These are phyloP conservation scores for Tremella mesenterica DNA, from an alignment of 768 basidiomycete species.

Conservation along the genomic window DNA sequence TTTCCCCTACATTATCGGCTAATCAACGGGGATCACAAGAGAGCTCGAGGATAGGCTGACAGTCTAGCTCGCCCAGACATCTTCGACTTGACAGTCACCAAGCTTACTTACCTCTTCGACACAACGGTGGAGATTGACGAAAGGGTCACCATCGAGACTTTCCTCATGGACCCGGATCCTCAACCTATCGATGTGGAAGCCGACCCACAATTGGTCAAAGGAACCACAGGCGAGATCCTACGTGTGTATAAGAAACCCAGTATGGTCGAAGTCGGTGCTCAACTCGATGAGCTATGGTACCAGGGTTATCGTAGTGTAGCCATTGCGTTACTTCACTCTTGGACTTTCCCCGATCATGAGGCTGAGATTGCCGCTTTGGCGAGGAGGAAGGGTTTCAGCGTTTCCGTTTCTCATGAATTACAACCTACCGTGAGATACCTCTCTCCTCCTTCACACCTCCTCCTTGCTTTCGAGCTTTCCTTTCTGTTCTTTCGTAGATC, in stretches of 20 bases:
- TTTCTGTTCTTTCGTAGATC: too few relatives aligned
- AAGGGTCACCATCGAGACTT: slow-evolving; percentile 58
- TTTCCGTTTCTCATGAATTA: slow-evolving; percentile 65
- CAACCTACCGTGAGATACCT: neutral
- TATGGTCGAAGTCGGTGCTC: slow-evolving; percentile 51
- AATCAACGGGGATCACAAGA: too few relatives aligned
- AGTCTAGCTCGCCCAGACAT: slow-evolving; percentile 68
- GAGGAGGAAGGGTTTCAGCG: slow-evolving; percentile 65
- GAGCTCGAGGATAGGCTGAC: neutral
- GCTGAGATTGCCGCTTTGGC: slow-evolving; percentile 62
- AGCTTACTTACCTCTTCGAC: slow-evolving; percentile 58
- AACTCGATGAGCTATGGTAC: slow-evolving; percentile 64
- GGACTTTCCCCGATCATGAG: slow-evolving; percentile 84
- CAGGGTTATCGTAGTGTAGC: slow-evolving; percentile 83
- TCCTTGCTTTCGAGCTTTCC: too few relatives aligned
- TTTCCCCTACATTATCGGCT: too few relatives aligned
- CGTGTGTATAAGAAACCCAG: slow-evolving; percentile 68
- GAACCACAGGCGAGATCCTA: slow-evolving; percentile 82
- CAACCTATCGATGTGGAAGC: slow-evolving; percentile 7
- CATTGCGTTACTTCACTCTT: slow-evolving; percentile 82
- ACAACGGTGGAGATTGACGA: slow-evolving; percentile 67
- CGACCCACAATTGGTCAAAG: slow-evolving; percentile 57
- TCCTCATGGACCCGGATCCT: neutral
- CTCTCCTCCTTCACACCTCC: neutral
- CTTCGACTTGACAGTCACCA: slow-evolving; percentile 80